Evolutionary conservation across 2,329 filamentous ascomycete species (phyloP).

Genomic region (Xylariaceae sp.): DNA sequence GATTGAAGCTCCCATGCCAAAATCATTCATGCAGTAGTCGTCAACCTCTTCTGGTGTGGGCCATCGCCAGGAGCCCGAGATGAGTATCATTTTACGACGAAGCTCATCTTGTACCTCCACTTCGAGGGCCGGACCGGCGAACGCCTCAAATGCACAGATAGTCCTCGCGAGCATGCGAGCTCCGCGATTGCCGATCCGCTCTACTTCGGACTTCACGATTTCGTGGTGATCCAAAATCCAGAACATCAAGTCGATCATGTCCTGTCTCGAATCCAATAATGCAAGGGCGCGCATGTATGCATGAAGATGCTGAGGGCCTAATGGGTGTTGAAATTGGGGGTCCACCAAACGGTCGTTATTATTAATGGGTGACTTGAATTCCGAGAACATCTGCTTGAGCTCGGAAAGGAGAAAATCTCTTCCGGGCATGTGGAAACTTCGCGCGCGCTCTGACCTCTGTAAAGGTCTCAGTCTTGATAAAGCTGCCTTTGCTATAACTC

Average conservation of each 20-base stretch:
- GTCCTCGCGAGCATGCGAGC: conserved; percentile 31
- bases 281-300: conserved; percentile 62
- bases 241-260: conserved; percentile 51
- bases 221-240: conserved; percentile 54
- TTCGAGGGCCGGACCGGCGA: conserved; percentile 42
- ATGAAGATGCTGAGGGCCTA: conserved; percentile 48
- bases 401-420: conserved; percentile 4
- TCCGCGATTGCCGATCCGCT: conserved; percentile 28
- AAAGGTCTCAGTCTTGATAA: conserved; percentile 16
- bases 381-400: conserved; percentile 18
- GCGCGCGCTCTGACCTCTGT: background rate
- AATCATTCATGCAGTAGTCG: conserved; percentile 23
- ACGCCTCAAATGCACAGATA: conserved; percentile 46
- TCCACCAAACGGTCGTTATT: background rate
- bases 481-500: conserved; percentile 31
- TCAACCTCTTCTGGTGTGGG: conserved; percentile 28
- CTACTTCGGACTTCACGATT: conserved; percentile 33
- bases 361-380: conserved; percentile 25
- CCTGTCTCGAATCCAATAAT: conserved; percentile 54
- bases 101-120: conserved; percentile 20
- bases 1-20: no score
- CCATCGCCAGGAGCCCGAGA: conserved; percentile 25
- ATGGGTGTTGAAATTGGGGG: conserved; percentile 36
- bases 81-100: conserved; percentile 15
- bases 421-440: conserved; percentile 12